phyloP scores from a whole-genome alignment of 176 grass and related monocot genomes.

The Zea luxurians region DNA sequence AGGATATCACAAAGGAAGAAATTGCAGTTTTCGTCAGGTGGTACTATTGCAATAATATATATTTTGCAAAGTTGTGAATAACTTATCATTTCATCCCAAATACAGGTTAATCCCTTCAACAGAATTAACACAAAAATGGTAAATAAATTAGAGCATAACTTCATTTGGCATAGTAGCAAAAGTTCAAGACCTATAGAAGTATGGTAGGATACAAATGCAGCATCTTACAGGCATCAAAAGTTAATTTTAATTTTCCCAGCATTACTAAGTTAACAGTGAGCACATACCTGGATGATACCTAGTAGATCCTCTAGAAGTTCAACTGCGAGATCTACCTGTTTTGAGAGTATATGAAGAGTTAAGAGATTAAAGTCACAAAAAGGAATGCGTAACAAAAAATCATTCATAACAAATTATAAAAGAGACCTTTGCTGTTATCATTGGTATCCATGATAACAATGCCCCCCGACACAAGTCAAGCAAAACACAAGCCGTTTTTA shows the following conservation, averaged over 20 bases:
- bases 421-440: slow-evolving; percentile 74
- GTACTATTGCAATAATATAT: slow-evolving; percentile 20
- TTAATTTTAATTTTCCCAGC: slow-evolving; percentile 15
- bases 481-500: slow-evolving; percentile 85
- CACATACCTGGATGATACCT: slow-evolving; percentile 78
- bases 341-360: slow-evolving; percentile 22
- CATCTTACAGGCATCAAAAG: slow-evolving; percentile 22
- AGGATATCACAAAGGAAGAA: slow-evolving; percentile 2
- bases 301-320: slow-evolving; percentile 84
- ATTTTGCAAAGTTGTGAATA: slow-evolving; percentile 8
- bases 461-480: slow-evolving; percentile 87
- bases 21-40: slow-evolving; percentile 22
- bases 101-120: slow-evolving; percentile 26
- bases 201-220: slow-evolving; percentile 29
- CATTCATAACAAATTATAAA: slow-evolving; percentile 35
- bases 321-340: slow-evolving; percentile 81
- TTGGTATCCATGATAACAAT: slow-evolving; percentile 80
- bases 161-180: slow-evolving; percentile 23
- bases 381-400: slow-evolving; percentile 33
- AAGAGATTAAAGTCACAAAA: slow-evolving; percentile 26
- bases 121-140: slow-evolving; percentile 13
- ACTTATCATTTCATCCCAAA: slow-evolving; percentile 24
- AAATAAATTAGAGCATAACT: slow-evolving; percentile 25
- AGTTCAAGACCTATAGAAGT: slow-evolving; percentile 16
- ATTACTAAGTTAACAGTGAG: slow-evolving; percentile 16